Conservation (phyloP, 2,329 filamentous ascomycete species). For the Penicillium concentricum region DNA sequence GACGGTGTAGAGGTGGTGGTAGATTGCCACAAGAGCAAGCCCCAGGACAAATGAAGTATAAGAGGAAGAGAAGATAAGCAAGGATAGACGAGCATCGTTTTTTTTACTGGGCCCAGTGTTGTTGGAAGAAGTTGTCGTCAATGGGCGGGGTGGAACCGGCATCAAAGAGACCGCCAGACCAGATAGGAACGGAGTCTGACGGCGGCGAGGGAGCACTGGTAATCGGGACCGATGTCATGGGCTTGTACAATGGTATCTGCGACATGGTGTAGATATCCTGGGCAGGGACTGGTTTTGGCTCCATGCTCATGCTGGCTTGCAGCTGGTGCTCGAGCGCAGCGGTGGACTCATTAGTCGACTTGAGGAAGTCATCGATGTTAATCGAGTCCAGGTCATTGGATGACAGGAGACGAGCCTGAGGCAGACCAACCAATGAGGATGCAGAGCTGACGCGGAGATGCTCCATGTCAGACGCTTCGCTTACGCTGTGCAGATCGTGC, state of each 20-base stretch:
- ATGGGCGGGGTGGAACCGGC: constrained; percentile 26
- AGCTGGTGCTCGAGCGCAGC: constrained; percentile 42
- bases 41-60: constrained; percentile 16
- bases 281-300: constrained; percentile 32
- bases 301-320: constrained; percentile 38
- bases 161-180: constrained; percentile 35
- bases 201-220: constrained; percentile 26
- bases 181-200: constrained; percentile 30
- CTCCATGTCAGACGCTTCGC: constrained; percentile 43
- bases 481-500: constrained; percentile 42
- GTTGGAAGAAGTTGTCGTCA: constrained; percentile 35
- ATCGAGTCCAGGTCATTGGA: constrained; percentile 42
- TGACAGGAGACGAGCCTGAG: constrained; percentile 42
- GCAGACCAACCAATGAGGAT: constrained; percentile 44
- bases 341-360: constrained; percentile 42
- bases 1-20: constrained; percentile 44
- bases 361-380: constrained; percentile 46
- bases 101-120: constrained; percentile 30
- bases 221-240: constrained; percentile 16
- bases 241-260: constrained; percentile 23
- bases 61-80: constrained; percentile 9
- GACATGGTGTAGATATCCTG: constrained; percentile 33
- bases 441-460: constrained; percentile 44
- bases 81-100: constrained; percentile 6
- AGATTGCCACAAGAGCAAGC: constrained; percentile 31